phyloP scores from a whole-genome alignment of 2,329 filamentous ascomycete species.

The Xylariaceae sp. region DNA sequence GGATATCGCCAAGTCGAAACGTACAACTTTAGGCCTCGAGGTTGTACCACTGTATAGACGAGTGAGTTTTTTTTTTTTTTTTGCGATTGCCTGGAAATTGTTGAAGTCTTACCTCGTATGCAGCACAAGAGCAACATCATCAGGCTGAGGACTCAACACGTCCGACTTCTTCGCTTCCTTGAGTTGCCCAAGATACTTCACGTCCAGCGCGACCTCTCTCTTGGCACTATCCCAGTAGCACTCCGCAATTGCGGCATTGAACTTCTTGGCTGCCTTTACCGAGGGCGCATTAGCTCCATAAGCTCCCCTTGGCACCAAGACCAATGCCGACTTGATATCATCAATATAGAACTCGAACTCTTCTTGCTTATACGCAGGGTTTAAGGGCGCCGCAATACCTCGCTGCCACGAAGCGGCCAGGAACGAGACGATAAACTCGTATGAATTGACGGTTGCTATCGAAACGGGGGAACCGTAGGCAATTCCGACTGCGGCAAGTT shows the following conservation, averaged over 20 bases:
- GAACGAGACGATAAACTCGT: constrained; percentile 87
- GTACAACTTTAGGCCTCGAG: constrained; percentile 80
- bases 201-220: constrained; percentile 73
- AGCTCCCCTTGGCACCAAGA: constrained; percentile 76
- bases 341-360: constrained; percentile 94
- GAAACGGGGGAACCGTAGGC: constrained; percentile 74
- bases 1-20: constrained; percentile 35
- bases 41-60: constrained; percentile 69
- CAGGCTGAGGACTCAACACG: constrained; percentile 62
- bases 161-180: constrained; percentile 48
- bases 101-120: constrained; percentile 65
- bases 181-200: constrained; percentile 77
- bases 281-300: constrained; percentile 71
- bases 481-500: constrained; percentile 78
- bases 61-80: constrained; percentile 32
- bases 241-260: constrained; percentile 84
- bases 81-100: neutral
- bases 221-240: constrained; percentile 75
- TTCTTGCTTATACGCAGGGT: constrained; percentile 85
- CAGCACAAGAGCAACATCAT: constrained; percentile 80
- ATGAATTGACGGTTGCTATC: constrained; percentile 82
- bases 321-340: constrained; percentile 79
- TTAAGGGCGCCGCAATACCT: constrained; percentile 83
- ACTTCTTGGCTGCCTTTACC: constrained; percentile 78
- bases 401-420: constrained; percentile 86